Evolutionary conservation across 192 early-diverging fungal genomes (phyloP), one percentile per base, ranked within the genome.

Genomic region (Hyaloraphidium curvatum): DNA sequence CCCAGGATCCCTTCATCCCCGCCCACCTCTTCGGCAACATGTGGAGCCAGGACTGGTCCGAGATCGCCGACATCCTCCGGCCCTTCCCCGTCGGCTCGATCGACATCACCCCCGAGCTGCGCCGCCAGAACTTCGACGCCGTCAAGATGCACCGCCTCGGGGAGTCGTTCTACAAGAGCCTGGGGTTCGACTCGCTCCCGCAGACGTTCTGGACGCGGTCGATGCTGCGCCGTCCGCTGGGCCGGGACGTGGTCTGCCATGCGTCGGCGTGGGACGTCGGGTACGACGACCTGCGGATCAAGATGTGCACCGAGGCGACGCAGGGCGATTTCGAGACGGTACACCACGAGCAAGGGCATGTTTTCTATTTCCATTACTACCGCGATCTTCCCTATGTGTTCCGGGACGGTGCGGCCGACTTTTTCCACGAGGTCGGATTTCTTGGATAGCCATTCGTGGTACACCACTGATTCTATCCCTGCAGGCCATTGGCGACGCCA

Each of bases 361-460:
- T 65, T 17, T 61, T 58, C 59, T 65, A 65, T 39, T 54, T 62
- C 43, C 63, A 53, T 30, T 37, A 64, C 31, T 65, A 65, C 60
- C 23, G 40, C 11, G 5, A 57, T 0, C 59, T 52, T 21, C 63
- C 63, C 29, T 28, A 33, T 31, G 22, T 41, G 28, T 65, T 39
- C 59, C 59, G 63, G 2, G 23, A 9, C 21, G 60, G 59, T 0
- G 63, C 63, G 3, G 54, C 59, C 40, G 63, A 65, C 28, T 55
- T 55, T 30, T 65, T 65, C 56, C 63, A 63, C 52, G 54, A 65
- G n/a, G n/a, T n/a, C n/a, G n/a, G n/a, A n/a, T n/a, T n/a, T n/a
- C n/a, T n/a, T n/a, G n/a, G n/a, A n/a, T n/a, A 48, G 43, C 43
- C 7, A 48, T 48, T 25, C 17, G 43, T 14, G 43, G 25, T 25